A percentile compares a stretch with the other conserved stretches of the same genome.
Conservation (phyloP, 148 eudicot genomes). For the Diospyros kaki region DNA sequence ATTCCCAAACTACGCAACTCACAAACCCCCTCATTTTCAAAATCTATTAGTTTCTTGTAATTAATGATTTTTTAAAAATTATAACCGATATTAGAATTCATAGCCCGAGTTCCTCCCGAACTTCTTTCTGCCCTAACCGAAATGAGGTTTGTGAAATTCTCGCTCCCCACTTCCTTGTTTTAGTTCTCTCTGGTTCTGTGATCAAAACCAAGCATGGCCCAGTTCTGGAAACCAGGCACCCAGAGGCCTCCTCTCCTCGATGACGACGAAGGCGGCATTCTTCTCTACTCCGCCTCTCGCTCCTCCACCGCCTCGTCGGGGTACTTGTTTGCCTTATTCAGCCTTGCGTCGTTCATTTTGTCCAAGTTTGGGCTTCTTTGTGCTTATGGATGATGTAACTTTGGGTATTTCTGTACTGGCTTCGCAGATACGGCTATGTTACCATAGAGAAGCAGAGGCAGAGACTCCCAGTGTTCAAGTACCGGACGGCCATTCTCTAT, state of each 20-base stretch:
- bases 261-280: slow-evolving; percentile 84
- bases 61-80: no score
- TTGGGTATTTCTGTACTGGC: neutral
- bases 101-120: neutral
- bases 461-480: slow-evolving; percentile 76
- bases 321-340: slow-evolving; percentile 14
- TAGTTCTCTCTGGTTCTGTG: no score
- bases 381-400: neutral
- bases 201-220: slow-evolving; percentile 40
- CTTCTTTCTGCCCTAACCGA: neutral
- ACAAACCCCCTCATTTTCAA: no score
- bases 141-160: no score
- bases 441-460: slow-evolving; percentile 67
- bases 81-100: no score
- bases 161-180: no score
- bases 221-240: slow-evolving; percentile 93
- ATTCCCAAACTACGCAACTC: no score
- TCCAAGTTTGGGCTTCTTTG: neutral
- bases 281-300: slow-evolving; percentile 49
- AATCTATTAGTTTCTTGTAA: no score
- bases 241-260: slow-evolving; percentile 83
- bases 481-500: slow-evolving; percentile 61
- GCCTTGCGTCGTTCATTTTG: neutral
- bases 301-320: slow-evolving; percentile 48
- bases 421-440: slow-evolving; percentile 45